Base-by-base conservation (phyloP, 305 asterid species). In the Solanum hybrid region DNA sequence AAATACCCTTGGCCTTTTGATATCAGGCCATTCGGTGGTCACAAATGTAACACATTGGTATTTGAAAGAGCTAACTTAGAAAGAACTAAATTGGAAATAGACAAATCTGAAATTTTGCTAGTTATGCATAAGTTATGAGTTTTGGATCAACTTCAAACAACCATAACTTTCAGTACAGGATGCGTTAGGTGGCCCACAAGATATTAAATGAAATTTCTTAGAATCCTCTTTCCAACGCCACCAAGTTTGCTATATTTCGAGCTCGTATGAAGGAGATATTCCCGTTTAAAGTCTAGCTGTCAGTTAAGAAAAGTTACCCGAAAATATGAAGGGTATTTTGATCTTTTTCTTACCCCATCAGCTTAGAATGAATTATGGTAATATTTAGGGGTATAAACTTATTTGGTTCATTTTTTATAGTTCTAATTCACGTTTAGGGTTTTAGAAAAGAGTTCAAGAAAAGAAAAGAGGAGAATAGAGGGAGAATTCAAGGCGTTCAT, bases 131-230 rank as follows among this genome's bases (percentile, higher is more conserved):
- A 17, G 69, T 17, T 17, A 6, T 56, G 24, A 56, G 69, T 56
- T 56, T 56, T 56, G 10, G 24, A 56, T 17, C 10, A 56, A 56
- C 69, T 56, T 56, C 4, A 56, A 56, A 17, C 0, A 0, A 17
- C 24, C 2, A 56, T 56, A 17, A 17, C 0, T 17, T 6, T 56
- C 0, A 0, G 10, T 56, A 56, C 4, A 17, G 0, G 4, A 56
- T 56, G 69, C 0, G 1, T 56, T 17, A 56, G 10, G 69, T 56
- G 24, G 10, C 4, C 24, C 10, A 56, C 2, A 17, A 56, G 10
- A 56, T 56, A 56, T 17, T 2, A 56, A 56, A 56, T 56, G 1
- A 6, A 56, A 17, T 0, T 17, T 56, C 69, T 15, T 56, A 0
- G 1, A 56, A 56, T 56, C 69, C 24, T 56, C 2, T 56, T 56